Base-by-base conservation (phyloP, 2,329 filamentous ascomycete genomes). In the Diaporthe batatas region DNA sequence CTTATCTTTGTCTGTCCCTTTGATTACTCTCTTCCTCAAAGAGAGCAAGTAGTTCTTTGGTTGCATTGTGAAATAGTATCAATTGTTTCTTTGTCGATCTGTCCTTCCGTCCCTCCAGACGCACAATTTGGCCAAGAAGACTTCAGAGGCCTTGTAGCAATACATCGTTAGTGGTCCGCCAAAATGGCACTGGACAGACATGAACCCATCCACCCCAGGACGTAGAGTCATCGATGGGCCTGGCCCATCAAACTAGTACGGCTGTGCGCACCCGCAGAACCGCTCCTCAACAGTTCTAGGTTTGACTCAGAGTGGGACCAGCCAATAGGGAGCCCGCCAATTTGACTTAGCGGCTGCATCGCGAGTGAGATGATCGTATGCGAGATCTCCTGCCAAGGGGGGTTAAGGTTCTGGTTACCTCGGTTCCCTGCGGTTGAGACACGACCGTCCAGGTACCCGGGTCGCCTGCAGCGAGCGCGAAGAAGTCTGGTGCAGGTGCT, bases 101-200 rank as follows among this genome's bases (percentile, higher is more conserved):
- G 8, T 51, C n/a, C 29, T 32, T 18, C 3, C 44, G 14, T 47
- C 44, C 18, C 36, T 6, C 1, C 10, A 51, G 14, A 10, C 11
- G 6, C 57, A 21, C 4, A 51, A 11, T 23, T 36, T 21, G 32
- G n/a, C n/a, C 36, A 29, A 39, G 8, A 10, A 23, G 10, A 36
- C 44, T 21, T 18, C 32, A 51, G 32, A 29, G 29, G 23, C 36
- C 4, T 51, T 7, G 29, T 53, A 42, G 32, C 29, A n/a, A 53
- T n/a, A 29, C 29, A 29, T 29, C 2, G 29, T 5, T 29, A 36
- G 32, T 53, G 59, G 12, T 51, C 16, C 44, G 29, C 29, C 25
- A 36, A 65, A 65, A 65, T 65, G 62, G 62, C 62, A 21, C 62
- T 36, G 62, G 62, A 51, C 51, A 36, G 36, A 51, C 42, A 8